These are phyloP conservation scores for Phytopythium montanum DNA, from an alignment of 352 stramenopile species.

Conservation along the genomic window DNA sequence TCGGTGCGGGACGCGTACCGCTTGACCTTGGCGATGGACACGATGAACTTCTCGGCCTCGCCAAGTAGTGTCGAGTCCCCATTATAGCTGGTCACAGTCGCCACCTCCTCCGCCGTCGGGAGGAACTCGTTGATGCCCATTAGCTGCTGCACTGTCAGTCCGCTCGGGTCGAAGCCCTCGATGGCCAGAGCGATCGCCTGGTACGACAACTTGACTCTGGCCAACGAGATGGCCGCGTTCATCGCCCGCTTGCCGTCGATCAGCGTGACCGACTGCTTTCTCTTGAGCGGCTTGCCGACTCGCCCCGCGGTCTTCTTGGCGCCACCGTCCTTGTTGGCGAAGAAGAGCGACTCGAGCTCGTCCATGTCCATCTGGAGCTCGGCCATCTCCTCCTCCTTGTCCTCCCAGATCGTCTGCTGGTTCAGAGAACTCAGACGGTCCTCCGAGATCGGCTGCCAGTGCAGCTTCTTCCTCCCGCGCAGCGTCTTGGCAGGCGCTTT, in stretches of 20 bases:
- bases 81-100: constrained; percentile 73
- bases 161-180: constrained; percentile 53
- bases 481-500: constrained; percentile 25
- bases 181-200: constrained; percentile 80
- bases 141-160: constrained; percentile 72
- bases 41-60: constrained; percentile 88
- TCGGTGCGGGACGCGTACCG: constrained; percentile 64
- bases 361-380: constrained; percentile 87
- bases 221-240: constrained; percentile 97
- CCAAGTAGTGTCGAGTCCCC: constrained; percentile 62
- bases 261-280: constrained; percentile 87
- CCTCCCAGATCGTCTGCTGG: constrained; percentile 80
- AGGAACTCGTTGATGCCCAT: constrained; percentile 93
- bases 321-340: constrained; percentile 46
- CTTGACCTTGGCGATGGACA: constrained; percentile 81
- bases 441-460: constrained; percentile 87
- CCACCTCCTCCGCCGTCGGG: constrained; percentile 90
- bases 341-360: constrained; percentile 85
- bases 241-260: constrained; percentile 96
- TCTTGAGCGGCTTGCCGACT: constrained; percentile 41
- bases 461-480: constrained; percentile 78
- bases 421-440: constrained; percentile 70
- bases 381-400: constrained; percentile 61
- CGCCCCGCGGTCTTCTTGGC: constrained; percentile 46
- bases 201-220: constrained; percentile 93